Conservation (phyloP, 148 eudicot genomes). For the Talinum fruticosum region DNA sequence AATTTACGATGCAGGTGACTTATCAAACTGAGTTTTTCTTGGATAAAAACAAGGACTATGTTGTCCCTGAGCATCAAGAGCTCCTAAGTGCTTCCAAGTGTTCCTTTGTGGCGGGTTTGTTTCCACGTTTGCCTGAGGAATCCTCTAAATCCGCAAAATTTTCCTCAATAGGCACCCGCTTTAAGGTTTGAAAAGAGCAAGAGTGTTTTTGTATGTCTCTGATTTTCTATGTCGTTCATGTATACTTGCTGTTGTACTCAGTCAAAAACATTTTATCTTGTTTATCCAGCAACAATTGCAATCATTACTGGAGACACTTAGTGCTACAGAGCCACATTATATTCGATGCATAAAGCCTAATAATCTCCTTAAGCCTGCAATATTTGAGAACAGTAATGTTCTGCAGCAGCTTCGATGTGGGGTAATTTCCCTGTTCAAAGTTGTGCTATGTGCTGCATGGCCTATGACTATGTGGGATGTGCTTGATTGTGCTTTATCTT, state of each 20-base stretch:
- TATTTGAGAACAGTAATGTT: slow-evolving; percentile 79
- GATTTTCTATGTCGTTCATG: not conserved
- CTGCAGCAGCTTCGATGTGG: slow-evolving; percentile 97
- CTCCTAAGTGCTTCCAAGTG: slow-evolving; percentile 83
- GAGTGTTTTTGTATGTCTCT: slow-evolving; percentile 1
- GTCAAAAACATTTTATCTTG: slow-evolving; percentile 12
- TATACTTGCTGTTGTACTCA: slow-evolving; percentile 6
- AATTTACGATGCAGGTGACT: slow-evolving; percentile 64
- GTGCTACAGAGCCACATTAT: slow-evolving; percentile 91
- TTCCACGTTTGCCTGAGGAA: slow-evolving; percentile 66
- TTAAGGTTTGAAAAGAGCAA: slow-evolving; percentile 51
- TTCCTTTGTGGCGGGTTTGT: slow-evolving; percentile 81
- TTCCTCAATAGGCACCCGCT: slow-evolving; percentile 83
- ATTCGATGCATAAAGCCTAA: slow-evolving; percentile 95
- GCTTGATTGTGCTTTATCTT: slow-evolving; percentile 15
- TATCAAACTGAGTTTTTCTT: slow-evolving; percentile 87
- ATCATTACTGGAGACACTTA: slow-evolving; percentile 87
- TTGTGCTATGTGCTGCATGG: slow-evolving; percentile 4
- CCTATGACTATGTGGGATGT: not conserved
- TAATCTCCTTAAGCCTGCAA: slow-evolving; percentile 86
- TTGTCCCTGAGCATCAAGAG: slow-evolving; percentile 91
- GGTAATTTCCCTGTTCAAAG: slow-evolving; percentile 41
- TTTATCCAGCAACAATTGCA: slow-evolving; percentile 85
- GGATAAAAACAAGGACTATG: slow-evolving; percentile 97
- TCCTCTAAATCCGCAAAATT: slow-evolving; percentile 87